These are phyloP conservation scores for Salicornia ramosissima DNA, from an alignment of 148 eudicot genomes.

Conservation along the genomic window DNA sequence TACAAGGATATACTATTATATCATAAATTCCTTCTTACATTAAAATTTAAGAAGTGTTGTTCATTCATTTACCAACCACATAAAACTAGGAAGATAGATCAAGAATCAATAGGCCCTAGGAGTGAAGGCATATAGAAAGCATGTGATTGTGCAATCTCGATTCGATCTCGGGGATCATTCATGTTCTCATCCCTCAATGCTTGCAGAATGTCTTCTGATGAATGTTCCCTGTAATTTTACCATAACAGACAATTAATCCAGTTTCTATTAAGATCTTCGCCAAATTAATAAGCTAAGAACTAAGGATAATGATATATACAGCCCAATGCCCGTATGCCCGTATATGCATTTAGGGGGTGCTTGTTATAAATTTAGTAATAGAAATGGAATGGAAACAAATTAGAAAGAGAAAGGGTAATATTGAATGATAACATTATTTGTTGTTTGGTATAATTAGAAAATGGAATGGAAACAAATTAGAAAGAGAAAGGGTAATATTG, in stretches of 20 bases:
- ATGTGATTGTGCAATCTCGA: conserved; percentile 84
- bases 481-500: too few species aligned
- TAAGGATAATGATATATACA: too few species aligned
- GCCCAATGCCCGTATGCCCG: too few species aligned
- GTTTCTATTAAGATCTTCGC: background rate
- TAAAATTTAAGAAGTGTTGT: background rate
- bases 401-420: too few species aligned
- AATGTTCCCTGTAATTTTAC: conserved; percentile 56
- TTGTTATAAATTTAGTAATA: too few species aligned
- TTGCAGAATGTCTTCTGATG: conserved; percentile 67
- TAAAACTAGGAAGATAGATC: background rate
- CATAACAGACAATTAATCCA: background rate
- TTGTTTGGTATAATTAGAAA: too few species aligned
- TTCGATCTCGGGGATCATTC: conserved; percentile 93
- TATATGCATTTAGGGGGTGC: too few species aligned
- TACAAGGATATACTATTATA: background rate
- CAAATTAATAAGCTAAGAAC: background rate
- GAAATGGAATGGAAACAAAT: too few species aligned
- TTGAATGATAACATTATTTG: too few species aligned
- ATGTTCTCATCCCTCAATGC: conserved; percentile 86
- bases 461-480: too few species aligned
- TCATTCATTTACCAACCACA: background rate
- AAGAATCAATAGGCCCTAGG: conserved; percentile 44
- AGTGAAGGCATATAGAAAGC: conserved; percentile 87
- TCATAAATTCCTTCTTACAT: background rate